Evolutionary conservation across 2,329 filamentous ascomycete species (phyloP).

Genomic region (Paracoccidioides lutzii): DNA sequence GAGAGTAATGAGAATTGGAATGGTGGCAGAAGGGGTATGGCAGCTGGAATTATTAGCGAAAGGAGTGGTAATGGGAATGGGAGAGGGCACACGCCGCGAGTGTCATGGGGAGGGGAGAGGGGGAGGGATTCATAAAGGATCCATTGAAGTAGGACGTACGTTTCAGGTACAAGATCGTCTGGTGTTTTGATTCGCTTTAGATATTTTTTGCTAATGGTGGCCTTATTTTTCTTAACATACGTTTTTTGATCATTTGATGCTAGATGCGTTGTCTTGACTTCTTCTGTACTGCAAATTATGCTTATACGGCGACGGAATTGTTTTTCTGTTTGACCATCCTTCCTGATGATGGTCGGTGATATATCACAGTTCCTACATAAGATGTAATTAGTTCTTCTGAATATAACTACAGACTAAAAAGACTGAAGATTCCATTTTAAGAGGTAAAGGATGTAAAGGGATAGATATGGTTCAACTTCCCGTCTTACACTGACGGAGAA

Average conservation of each 20-base stretch:
- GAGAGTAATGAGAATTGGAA: slow-evolving; percentile 5
- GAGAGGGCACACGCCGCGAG: slow-evolving; percentile 4
- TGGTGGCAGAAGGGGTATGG: slow-evolving; percentile 8
- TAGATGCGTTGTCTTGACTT: no score
- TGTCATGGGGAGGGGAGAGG: slow-evolving; percentile 7
- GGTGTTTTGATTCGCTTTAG: not conserved
- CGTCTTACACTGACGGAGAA: no score
- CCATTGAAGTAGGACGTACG: not conserved
- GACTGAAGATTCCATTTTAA: no score
- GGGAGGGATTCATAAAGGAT: not conserved
- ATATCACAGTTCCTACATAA: no score
- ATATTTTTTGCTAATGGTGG: not conserved
- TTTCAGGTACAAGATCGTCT: not conserved
- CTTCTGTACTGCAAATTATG: no score
- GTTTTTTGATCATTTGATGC: not conserved
- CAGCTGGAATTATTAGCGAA: not conserved
- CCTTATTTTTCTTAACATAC: not conserved
- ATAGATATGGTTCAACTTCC: no score
- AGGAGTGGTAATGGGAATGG: slow-evolving; percentile 9
- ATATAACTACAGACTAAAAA: no score
- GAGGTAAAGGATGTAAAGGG: no score
- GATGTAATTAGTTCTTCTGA: no score
- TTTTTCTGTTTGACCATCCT: no score
- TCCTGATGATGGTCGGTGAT: no score
- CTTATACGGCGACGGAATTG: no score